Base-by-base conservation (phyloP, 108 stramenopile genomes). In the Cyclotella sp. region DNA sequence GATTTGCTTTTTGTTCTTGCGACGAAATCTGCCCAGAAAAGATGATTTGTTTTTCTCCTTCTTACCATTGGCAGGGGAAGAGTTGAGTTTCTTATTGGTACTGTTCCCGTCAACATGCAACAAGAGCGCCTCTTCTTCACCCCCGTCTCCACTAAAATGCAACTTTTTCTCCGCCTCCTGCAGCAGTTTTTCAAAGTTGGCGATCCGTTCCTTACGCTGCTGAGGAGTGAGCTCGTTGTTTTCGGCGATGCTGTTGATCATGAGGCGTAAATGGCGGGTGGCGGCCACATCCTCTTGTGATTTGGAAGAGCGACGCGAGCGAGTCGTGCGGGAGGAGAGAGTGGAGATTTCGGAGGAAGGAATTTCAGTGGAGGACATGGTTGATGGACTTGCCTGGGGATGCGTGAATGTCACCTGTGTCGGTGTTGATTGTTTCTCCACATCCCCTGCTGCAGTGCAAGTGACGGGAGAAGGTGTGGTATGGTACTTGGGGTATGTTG, bases 261-360 rank as follows among this genome's bases (percentile, higher is more conserved):
- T 29, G 21, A 69, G 60, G 29, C 79, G 73, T 16, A 81, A 66
- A 62, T 81, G 79, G 6, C 73, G 67, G 47, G 73, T 81, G 27
- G 79, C 79, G 51, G 68, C 62, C 3, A 81, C 67, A 44, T 70
- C 72, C n/a, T 70, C 49, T 68, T 68, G 27, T n/a, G 68, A 49
- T 26, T 29, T 66, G 54, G 43, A 27, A 27, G 51, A 44, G 62
- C 62, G 30, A 34, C 40, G 62, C 26, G 68, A 63, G 10, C 34
- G 34, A 34, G 34, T 34, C 34, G 34, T 34, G 34, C 34, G 34
- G 2, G 34, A 34, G 6, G 34, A 34, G 34, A 34, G 34, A 6
- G 34, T 34, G 34, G 34, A 34, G 34, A 34, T 34, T 34, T 34
- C 34, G 34, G 34, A 34, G 34, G 34, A 34, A 6, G 34, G 34